These are phyloP conservation scores for Haematococcus sp. DNA, from an alignment of 139 green algal species.

Conservation along the genomic window DNA sequence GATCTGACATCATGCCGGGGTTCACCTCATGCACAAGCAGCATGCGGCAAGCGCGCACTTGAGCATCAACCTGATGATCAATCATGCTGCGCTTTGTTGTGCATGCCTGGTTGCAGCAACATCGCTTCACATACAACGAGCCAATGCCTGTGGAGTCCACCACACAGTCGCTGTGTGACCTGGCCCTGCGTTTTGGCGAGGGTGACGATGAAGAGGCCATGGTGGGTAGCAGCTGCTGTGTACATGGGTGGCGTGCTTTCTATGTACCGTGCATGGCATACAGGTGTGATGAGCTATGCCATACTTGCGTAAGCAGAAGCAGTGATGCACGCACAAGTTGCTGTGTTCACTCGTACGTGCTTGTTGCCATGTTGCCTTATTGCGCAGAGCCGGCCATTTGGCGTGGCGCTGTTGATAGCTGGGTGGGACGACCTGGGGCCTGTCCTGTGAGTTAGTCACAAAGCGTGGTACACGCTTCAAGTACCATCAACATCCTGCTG, in stretches of 20 bases:
- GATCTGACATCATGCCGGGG: not conserved
- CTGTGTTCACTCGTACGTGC: not conserved
- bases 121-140: conserved; percentile 98
- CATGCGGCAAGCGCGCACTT: not conserved
- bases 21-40: not conserved
- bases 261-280: conserved; percentile 1
- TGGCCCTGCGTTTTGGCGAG: conserved; percentile 95
- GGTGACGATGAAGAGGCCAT: conserved; percentile 85
- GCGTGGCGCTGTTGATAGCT: conserved; percentile 94
- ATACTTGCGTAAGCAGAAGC: no score
- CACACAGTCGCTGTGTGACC: conserved; percentile 92
- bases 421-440: conserved; percentile 83
- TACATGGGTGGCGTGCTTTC: no score
- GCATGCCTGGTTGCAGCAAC: conserved; percentile 67
- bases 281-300: no score
- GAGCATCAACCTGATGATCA: not conserved
- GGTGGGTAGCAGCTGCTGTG: conserved; percentile 47
- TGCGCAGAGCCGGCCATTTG: conserved; percentile 92
- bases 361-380: not conserved
- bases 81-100: not conserved
- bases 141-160: conserved; percentile 91
- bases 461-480: no score
- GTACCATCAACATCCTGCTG: no score
- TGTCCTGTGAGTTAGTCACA: conserved; percentile 31
- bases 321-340: not conserved